phyloP scores from a whole-genome alignment of 805 yeast species.

The Metahyphopichia silvanorum region DNA sequence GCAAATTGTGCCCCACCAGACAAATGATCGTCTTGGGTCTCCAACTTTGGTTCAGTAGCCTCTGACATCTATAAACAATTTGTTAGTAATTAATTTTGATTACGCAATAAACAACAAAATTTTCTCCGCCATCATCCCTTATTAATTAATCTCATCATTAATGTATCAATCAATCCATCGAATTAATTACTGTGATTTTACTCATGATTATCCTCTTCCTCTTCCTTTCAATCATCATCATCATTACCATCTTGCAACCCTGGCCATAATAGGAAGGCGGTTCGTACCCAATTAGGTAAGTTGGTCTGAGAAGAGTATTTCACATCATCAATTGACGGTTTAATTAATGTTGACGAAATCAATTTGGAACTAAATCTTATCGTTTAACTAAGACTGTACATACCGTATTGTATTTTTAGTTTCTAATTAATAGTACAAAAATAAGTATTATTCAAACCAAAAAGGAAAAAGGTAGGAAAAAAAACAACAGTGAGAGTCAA shows the following conservation, averaged over 20 bases:
- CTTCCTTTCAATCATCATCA: slow-evolving; percentile 1
- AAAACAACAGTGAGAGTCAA: too few species aligned
- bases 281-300: slow-evolving; percentile 23
- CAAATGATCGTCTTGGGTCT: slow-evolving; percentile 21
- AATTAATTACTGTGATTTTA: background rate
- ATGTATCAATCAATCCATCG: slow-evolving; percentile 2
- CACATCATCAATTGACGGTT: too few species aligned
- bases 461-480: too few species aligned
- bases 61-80: slow-evolving; percentile 29
- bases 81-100: slow-evolving; percentile 12
- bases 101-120: slow-evolving; percentile 1
- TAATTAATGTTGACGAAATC: too few species aligned
- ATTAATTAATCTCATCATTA: background rate
- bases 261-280: slow-evolving; percentile 22
- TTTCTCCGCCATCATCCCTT: background rate
- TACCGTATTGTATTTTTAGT: too few species aligned
- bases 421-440: too few species aligned
- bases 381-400: too few species aligned
- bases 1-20: slow-evolving; percentile 9
- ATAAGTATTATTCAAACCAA: too few species aligned
- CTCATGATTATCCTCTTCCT: background rate
- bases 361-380: too few species aligned
- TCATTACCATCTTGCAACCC: slow-evolving; percentile 16
- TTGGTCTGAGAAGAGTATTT: too few species aligned
- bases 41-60: slow-evolving; percentile 39